Conservation (phyloP, 75 land plant genomes). For the Cupressus sempervirens region DNA sequence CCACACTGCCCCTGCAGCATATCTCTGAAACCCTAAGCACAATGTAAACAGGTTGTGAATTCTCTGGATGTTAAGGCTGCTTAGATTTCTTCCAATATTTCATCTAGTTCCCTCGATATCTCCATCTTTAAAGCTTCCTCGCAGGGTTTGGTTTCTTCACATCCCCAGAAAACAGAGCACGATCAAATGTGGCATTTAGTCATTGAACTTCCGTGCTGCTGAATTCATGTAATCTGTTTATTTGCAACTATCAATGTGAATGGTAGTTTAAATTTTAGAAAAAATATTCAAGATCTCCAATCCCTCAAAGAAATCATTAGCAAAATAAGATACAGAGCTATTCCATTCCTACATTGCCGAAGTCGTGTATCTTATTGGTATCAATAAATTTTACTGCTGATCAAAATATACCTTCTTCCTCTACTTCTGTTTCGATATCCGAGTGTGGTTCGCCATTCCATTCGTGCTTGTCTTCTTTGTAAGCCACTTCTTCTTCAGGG, state of each 20-base stretch:
- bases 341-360: not conserved
- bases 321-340: not conserved
- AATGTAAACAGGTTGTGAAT: slow-evolving; percentile 23
- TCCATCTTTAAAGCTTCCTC: not conserved
- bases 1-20: slow-evolving; percentile 34
- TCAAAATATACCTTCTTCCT: not conserved
- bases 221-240: not conserved
- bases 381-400: not conserved
- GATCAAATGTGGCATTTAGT: not conserved
- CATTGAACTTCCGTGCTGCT: not conserved
- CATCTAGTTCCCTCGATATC: slow-evolving; percentile 5
- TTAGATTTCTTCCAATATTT: slow-evolving; percentile 18
- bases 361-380: not conserved
- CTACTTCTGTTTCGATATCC: not conserved
- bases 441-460: not conserved
- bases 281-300: not conserved
- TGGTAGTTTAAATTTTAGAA: not conserved
- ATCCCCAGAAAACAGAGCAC: not conserved
- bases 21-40: slow-evolving; percentile 41
- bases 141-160: not conserved
- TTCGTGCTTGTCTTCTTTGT: not conserved
- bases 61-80: slow-evolving; percentile 33
- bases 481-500: not conserved
- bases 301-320: not conserved
- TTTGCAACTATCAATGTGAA: not conserved